phyloP scores from a whole-genome alignment of 768 basidiomycete genomes.

The Candolleomyces efflorescens region DNA sequence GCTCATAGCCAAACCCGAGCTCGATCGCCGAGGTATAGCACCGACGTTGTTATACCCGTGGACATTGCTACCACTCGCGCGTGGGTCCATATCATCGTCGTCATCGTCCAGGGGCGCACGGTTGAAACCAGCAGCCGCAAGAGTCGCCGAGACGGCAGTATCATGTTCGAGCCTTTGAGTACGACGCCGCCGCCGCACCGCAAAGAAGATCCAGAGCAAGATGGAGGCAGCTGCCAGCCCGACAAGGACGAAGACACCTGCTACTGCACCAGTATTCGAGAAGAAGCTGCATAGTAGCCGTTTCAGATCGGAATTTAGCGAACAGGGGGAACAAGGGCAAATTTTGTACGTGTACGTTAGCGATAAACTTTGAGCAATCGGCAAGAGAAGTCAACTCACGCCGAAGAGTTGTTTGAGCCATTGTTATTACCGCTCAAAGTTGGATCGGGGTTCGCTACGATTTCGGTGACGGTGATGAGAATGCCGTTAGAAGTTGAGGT shows the following conservation, averaged over 20 bases:
- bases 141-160: slow-evolving; percentile 63
- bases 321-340: neutral
- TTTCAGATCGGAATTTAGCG: slow-evolving; percentile 1
- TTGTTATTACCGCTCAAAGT: slow-evolving; percentile 49
- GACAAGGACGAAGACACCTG: slow-evolving; percentile 87
- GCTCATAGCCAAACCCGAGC: slow-evolving; percentile 15
- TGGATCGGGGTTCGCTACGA: slow-evolving; percentile 69
- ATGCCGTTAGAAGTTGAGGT: slow-evolving; percentile 55
- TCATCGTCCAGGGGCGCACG: slow-evolving; percentile 67
- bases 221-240: slow-evolving; percentile 74
- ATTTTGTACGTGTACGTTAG: neutral
- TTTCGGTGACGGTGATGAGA: slow-evolving; percentile 55
- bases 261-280: slow-evolving; percentile 83
- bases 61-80: slow-evolving; percentile 8
- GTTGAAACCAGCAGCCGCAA: slow-evolving; percentile 67
- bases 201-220: slow-evolving; percentile 67
- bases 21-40: slow-evolving; percentile 10
- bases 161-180: slow-evolving; percentile 63
- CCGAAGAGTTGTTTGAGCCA: slow-evolving; percentile 28
- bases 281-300: slow-evolving; percentile 60
- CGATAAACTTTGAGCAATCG: neutral
- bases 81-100: slow-evolving; percentile 23
- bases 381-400: slow-evolving; percentile 39
- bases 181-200: slow-evolving; percentile 60
- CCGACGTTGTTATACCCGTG: slow-evolving; percentile 2